Percentiles rank a stretch among this genome's conserved stretches.
Evolutionary conservation across 2,329 filamentous ascomycete species (phyloP).

Genomic region (Huntiella abstrusa): DNA sequence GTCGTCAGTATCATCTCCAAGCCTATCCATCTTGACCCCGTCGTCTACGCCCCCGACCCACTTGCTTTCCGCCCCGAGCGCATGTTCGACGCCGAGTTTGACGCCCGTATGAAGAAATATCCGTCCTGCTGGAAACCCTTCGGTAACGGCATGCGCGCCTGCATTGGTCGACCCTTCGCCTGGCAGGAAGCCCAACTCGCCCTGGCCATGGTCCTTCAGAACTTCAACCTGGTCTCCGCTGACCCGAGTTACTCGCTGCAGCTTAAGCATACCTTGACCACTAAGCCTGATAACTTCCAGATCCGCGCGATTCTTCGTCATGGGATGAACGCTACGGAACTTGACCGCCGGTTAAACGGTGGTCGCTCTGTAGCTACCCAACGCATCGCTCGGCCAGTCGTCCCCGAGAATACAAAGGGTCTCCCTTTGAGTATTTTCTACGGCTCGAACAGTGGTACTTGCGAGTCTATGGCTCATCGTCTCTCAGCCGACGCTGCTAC

Average conservation of each 20-base stretch:
- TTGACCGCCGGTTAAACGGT: constrained; percentile 27
- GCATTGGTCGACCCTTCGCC: constrained; percentile 55
- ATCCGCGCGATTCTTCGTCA: constrained; percentile 39
- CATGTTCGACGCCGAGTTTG: constrained; percentile 51
- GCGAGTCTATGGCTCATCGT: constrained; percentile 47
- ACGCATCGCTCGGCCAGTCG: not conserved
- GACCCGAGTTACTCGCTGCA: constrained; percentile 40
- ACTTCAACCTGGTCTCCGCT: constrained; percentile 46
- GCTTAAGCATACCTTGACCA: constrained; percentile 36
- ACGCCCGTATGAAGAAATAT: constrained; percentile 39
- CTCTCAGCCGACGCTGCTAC: constrained; percentile 38
- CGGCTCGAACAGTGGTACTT: constrained; percentile 58
- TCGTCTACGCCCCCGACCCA: constrained; percentile 46
- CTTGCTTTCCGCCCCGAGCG: constrained; percentile 49
- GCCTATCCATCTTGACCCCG: constrained; percentile 40
- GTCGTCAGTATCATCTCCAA: constrained; percentile 29
- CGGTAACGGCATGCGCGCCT: constrained; percentile 50
- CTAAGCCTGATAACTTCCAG: constrained; percentile 44
- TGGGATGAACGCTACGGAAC: constrained; percentile 24
- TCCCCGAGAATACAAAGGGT: constrained; percentile 13
- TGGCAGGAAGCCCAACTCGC: constrained; percentile 52
- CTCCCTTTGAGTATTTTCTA: constrained; percentile 47
- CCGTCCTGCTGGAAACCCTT: constrained; percentile 54
- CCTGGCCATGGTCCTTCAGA: constrained; percentile 46
- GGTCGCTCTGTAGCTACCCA: constrained; percentile 13